Evolutionary conservation across 345 rosid genomes (phyloP), one percentile per base, ranked within the genome.

Genomic region (Triadica sebifera): DNA sequence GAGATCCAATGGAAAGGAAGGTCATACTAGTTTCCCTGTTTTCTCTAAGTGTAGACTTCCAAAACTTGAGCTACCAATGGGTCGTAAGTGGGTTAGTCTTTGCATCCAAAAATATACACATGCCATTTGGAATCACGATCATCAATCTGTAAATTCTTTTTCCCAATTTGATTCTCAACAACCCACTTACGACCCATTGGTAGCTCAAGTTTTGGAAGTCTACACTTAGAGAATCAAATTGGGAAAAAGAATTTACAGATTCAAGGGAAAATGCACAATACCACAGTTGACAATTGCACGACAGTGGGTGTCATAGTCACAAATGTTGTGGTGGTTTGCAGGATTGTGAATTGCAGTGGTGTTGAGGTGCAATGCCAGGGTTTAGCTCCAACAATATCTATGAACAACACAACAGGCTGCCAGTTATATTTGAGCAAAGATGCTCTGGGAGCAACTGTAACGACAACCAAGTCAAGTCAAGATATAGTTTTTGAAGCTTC

Each of bases 241-340:
- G 99, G 97, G 64, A 87, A 69, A 75, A 93, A 95, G 84, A 84
- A 85, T 79, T 85, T 95, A 85, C 87, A 85, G 55, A 93, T 95
- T 72, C 91, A 88, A 96, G 99, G 97, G 63, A 96, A 96, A 83
- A 97, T 93, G 56, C 93, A 96, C 83, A 96, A 93, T 81, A 93
- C 93, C 81, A 96, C 98, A 67, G 66, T 96, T 72, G 99, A 96
- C 81, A 96, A 91, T 78, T 96, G 97, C 87, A 85, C 91, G 58
- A 96, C 93, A 85, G 83, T 89, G 93, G 98, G 97, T 75, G 83
- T 96, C 77, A 89, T 93, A 53, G 93, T 95, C 81, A 73, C 72
- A 97, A 98, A 93, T 87, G 97, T 95, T 45, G 99, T 95, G 74
- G 97, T 98, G 81, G 99, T 98, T 74, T 95, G 83, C 86, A 98